Conservation (phyloP, 2,329 filamentous ascomycete genomes). For the Fusarium poae region DNA sequence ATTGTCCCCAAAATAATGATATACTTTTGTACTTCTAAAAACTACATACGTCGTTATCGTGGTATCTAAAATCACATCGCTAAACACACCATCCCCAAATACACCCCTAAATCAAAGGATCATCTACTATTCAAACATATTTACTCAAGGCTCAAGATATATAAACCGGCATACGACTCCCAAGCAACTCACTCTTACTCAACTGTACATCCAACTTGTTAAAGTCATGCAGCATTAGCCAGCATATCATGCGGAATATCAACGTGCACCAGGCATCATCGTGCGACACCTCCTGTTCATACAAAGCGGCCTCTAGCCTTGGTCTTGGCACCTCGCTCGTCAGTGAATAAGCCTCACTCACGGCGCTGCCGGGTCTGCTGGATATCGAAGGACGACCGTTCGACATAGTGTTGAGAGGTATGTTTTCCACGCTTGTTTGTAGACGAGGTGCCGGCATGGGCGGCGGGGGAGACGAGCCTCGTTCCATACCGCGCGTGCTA, state of each 20-base stretch:
- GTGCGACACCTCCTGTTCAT: conserved; percentile 48
- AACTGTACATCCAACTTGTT: conserved; percentile 66
- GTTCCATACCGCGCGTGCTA: conserved; percentile 34
- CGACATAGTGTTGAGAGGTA: conserved; percentile 16
- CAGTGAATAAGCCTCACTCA: conserved; percentile 30
- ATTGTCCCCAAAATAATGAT: not conserved
- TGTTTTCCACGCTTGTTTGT: conserved; percentile 26
- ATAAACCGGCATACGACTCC: conserved; percentile 68
- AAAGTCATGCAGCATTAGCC: conserved; percentile 70
- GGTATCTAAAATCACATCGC: conserved; percentile 26
- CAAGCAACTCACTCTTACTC: conserved; percentile 65
- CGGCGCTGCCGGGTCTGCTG: conserved; percentile 29
- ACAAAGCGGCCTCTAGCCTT: conserved; percentile 35
- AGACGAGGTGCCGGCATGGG: conserved; percentile 22
- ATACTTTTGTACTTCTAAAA: not conserved
- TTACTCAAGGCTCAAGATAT: conserved; percentile 54
- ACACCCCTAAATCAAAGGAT: not conserved
- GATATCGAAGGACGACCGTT: conserved; percentile 24
- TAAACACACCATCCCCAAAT: conserved; percentile 5
- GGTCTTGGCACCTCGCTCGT: conserved; percentile 17
- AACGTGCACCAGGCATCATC: conserved; percentile 67
- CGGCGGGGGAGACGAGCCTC: conserved; percentile 19
- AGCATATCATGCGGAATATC: conserved; percentile 70
- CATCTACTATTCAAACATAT: not conserved
- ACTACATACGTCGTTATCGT: conserved; percentile 23